Evolutionary conservation across 768 basidiomycete species (phyloP), one percentile per base, ranked within the genome.

Genomic region (Guyanaporus albipodus): DNA sequence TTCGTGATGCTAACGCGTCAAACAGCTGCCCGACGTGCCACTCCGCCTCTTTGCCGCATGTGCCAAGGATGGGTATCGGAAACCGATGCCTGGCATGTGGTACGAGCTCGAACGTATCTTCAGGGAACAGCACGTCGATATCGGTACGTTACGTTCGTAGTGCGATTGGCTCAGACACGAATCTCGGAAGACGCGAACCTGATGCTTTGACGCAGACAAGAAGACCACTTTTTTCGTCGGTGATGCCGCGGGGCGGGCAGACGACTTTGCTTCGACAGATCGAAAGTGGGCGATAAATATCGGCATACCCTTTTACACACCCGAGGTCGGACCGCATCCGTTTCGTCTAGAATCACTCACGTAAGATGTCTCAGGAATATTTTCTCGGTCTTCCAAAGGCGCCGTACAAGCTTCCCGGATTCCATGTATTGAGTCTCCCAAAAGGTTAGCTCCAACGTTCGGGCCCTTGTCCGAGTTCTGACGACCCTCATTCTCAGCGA

Each of bases 81-180:
- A 96, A 64, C 93, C 93, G 4, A 84, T 89, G 73, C 80, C 79
- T 10, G 91, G 91, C 3, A 91, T 94, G 77, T 95, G 85, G 83
- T 71, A 77, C 46, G 82, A 83, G 52, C 66, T 94, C 37, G 78
- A 83, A 55, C 71, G 70, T 3, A 71, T 88, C 29, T 88, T 83
- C 56, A 65, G 63, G 6, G 67, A 76, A 48, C 76, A 80, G 27
- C 75, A 77, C 10, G 66, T 85, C 6, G 62, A 71, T 14, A 86
- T 95, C 57, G 87, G 91, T 87, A 42, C 8, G 75, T 56, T n/a
- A 24, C 23, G 11, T 17, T 27, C 19, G 19, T n/a, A n/a, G n/a
- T n/a, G n/a, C 11, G 1, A n/a, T 9, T 17, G 15, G 15, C 39
- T 0, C 3, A 10, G 31, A 7, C 14, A 8, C 17, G 33, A 8